These are phyloP conservation scores for Pezicula radicicola DNA, from an alignment of 2,329 filamentous ascomycete genomes.

Conservation along the genomic window DNA sequence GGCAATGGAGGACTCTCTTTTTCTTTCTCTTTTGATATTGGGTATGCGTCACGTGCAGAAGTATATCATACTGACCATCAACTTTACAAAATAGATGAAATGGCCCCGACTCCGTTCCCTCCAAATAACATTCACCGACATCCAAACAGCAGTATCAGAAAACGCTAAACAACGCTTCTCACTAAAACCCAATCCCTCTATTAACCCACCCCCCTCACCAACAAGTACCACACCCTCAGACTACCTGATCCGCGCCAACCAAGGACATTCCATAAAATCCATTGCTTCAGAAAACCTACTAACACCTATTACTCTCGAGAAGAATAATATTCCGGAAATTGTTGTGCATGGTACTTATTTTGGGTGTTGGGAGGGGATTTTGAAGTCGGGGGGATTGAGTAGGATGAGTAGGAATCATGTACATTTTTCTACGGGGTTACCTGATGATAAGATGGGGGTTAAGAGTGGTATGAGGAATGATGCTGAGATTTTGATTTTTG, in stretches of 20 bases:
- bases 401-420: constrained; percentile 85
- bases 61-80: too few relatives aligned
- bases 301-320: constrained; percentile 59
- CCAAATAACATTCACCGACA: constrained; percentile 71
- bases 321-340: constrained; percentile 55
- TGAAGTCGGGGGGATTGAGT: constrained; percentile 72
- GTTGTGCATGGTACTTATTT: constrained; percentile 92
- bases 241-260: constrained; percentile 91
- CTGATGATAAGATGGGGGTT: constrained; percentile 44
- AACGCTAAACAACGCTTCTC: constrained; percentile 93
- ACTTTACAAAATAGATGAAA: constrained; percentile 19
- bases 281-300: constrained; percentile 70
- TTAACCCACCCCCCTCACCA: constrained; percentile 16
- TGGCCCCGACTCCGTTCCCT: constrained; percentile 57
- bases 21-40: too few relatives aligned
- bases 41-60: too few relatives aligned
- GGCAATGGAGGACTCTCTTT: too few relatives aligned
- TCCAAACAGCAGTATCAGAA: constrained; percentile 64
- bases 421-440: constrained; percentile 79
- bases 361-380: constrained; percentile 71
- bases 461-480: constrained; percentile 79
- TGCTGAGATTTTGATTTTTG: constrained; percentile 74
- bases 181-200: constrained; percentile 54
- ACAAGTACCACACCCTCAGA: constrained; percentile 50
- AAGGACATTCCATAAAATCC: constrained; percentile 82